Evolutionary conservation across 73 alveolate species (phyloP).

Genomic region (Tetrahymena elliotti): DNA sequence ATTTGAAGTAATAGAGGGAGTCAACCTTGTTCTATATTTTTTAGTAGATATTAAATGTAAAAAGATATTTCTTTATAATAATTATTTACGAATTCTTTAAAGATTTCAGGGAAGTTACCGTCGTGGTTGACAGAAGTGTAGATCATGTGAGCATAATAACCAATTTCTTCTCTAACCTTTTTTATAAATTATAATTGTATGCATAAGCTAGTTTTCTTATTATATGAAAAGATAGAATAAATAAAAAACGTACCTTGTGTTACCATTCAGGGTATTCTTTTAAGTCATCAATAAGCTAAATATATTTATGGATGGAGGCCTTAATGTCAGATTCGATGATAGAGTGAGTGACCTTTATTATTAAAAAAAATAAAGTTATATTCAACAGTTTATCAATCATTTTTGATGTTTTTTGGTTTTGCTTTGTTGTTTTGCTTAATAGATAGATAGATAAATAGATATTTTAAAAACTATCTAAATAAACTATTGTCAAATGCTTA

Average conservation of each 20-base stretch:
- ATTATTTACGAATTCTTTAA: not conserved
- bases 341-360: not conserved
- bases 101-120: not conserved
- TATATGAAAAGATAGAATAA: too few species aligned
- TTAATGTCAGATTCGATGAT: not conserved
- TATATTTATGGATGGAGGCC: not conserved
- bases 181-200: not conserved
- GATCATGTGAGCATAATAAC: not conserved
- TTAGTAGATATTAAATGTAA: not conserved
- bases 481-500: not conserved
- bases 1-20: not conserved
- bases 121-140: not conserved
- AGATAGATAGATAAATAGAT: not conserved
- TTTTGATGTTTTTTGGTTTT: not conserved
- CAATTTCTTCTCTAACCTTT: not conserved
- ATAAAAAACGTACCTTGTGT: not conserved
- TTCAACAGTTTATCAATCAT: not conserved
- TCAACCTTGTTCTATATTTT: not conserved
- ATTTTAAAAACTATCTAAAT: not conserved
- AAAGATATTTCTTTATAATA: not conserved
- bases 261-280: not conserved
- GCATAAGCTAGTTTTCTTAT: not conserved
- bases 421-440: not conserved
- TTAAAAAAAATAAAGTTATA: not conserved
- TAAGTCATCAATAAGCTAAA: not conserved